phyloP scores from a whole-genome alignment of 257 asterid genomes.

The Rhazya stricta region DNA sequence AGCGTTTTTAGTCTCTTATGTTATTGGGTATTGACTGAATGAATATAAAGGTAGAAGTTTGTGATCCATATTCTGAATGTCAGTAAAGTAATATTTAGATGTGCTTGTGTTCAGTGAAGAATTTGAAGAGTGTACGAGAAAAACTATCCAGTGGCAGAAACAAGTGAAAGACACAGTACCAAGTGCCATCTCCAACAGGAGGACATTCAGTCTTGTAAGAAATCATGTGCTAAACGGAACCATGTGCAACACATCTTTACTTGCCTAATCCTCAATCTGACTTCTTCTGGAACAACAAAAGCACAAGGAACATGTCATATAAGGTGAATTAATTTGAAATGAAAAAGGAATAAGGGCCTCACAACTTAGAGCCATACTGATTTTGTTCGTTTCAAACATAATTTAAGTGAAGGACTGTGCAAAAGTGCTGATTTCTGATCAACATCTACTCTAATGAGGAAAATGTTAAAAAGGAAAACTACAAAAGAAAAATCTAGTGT shows the following conservation, averaged over 20 bases:
- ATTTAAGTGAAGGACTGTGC: background rate
- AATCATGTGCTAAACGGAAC: slow-evolving; percentile 39
- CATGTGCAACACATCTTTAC: slow-evolving; percentile 33
- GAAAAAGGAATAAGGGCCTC: background rate
- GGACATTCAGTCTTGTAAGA: slow-evolving; percentile 55
- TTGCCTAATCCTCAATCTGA: slow-evolving; percentile 34
- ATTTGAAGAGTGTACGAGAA: slow-evolving; percentile 51
- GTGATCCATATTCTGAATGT: background rate
- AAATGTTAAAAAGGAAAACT: background rate
- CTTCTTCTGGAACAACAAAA: slow-evolving; percentile 37
- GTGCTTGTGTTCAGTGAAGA: slow-evolving; percentile 58
- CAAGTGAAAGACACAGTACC: slow-evolving; percentile 37
- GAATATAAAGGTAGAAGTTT: background rate
- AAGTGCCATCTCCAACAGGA: slow-evolving; percentile 23
- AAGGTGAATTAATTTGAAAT: slow-evolving; percentile 39
- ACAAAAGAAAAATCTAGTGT: background rate
- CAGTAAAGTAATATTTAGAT: slow-evolving; percentile 13
- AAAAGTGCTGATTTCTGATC: background rate
- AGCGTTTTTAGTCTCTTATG: background rate
- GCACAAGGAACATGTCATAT: slow-evolving; percentile 33
- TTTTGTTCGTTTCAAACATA: background rate
- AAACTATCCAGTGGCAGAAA: slow-evolving; percentile 44
- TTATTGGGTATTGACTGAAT: background rate
- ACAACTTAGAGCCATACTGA: background rate
- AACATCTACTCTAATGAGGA: background rate